Base-by-base conservation (phyloP, 305 asterid species). In the Plantago rigida region DNA sequence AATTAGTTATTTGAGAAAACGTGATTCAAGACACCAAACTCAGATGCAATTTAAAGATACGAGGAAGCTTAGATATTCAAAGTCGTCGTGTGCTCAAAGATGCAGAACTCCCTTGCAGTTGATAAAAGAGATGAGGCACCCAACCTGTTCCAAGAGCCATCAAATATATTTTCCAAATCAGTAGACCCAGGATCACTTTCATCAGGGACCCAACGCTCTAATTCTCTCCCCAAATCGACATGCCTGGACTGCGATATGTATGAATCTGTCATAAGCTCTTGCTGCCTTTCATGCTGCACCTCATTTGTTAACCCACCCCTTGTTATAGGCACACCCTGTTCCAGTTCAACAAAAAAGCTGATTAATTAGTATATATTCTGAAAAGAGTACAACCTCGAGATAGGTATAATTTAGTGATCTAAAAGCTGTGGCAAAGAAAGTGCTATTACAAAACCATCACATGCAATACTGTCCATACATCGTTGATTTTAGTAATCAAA, bases 131-230 rank as follows among this genome's bases (percentile, higher is more conserved):
- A 70, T 49, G 54, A 56, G 45, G 56, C 62, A 47, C 59, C 58
- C 51, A 54, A 89, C 99, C 97, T 93, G 72, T 87, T 84, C 97
- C 94, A 75, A 67, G 75, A 84, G 64, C 71, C 79, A 61, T 93
- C 92, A 82, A 93, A 93, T 75, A 77, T 75, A 71, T 81, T 85
- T 53, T 93, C 97, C 78, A 85, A 60, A 46, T 87, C 99, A 41
- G 86, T 87, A 72, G 80, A 75, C 15, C 47, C 77, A 48, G 87
- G 94, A 73, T 81, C 92, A 70, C 63, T 77, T 56, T 80, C 95
- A 59, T 87, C 97, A 29, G 99, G 99, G 46, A 93, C 79, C 99
- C 99, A 93, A 63, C 78, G 92, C 75, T 75, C 92, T 85, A 93
- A 66, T 72, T 89, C 94, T 72, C 96, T 79, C 75, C 81, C 94